A percentile compares a stretch with the other conserved stretches of the same genome.
phyloP scores from a whole-genome alignment of 345 rosid species.

The Eucalyptus microcorys region DNA sequence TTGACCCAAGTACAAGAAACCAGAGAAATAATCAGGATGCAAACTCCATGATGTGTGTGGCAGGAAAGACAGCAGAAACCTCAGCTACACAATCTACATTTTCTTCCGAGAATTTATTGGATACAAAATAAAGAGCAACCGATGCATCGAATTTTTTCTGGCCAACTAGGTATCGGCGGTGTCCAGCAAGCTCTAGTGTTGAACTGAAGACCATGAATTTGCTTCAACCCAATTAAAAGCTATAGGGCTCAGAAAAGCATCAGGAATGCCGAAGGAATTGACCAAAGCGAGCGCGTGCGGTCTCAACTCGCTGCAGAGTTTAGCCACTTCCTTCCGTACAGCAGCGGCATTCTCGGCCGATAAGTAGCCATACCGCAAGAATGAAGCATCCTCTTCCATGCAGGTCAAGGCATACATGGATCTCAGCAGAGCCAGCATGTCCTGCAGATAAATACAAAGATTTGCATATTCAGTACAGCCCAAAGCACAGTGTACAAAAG shows the following conservation, averaged over 20 bases:
- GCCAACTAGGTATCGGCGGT: neutral
- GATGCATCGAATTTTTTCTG: neutral
- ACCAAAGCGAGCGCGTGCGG: slow-evolving; percentile 80
- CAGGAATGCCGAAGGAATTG: slow-evolving; percentile 70
- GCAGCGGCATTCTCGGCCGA: slow-evolving; percentile 43
- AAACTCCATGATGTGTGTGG: neutral
- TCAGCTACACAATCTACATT: neutral
- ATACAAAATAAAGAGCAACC: neutral
- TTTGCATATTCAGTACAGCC: neutral
- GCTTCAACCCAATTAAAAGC: slow-evolving; percentile 88
- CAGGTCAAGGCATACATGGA: slow-evolving; percentile 54
- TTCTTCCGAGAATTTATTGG: neutral
- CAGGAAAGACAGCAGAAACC: neutral
- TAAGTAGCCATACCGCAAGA: slow-evolving; percentile 60
- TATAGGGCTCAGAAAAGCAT: slow-evolving; percentile 65
- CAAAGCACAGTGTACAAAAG: neutral
- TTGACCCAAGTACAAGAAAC: neutral
- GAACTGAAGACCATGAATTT: slow-evolving; percentile 61
- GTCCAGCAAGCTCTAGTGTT: slow-evolving; percentile 2
- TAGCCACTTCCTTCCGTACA: slow-evolving; percentile 54
- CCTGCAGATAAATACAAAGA: slow-evolving; percentile 17
- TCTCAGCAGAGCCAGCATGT: slow-evolving; percentile 42
- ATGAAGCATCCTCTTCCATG: slow-evolving; percentile 73
- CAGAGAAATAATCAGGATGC: neutral
- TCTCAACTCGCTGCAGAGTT: slow-evolving; percentile 65